A percentile compares a stretch with the other conserved stretches of the same genome.
These are phyloP conservation scores for Rhodotorula sp. DNA, from an alignment of 1,284 basidiomycete genomes.

Conservation along the genomic window DNA sequence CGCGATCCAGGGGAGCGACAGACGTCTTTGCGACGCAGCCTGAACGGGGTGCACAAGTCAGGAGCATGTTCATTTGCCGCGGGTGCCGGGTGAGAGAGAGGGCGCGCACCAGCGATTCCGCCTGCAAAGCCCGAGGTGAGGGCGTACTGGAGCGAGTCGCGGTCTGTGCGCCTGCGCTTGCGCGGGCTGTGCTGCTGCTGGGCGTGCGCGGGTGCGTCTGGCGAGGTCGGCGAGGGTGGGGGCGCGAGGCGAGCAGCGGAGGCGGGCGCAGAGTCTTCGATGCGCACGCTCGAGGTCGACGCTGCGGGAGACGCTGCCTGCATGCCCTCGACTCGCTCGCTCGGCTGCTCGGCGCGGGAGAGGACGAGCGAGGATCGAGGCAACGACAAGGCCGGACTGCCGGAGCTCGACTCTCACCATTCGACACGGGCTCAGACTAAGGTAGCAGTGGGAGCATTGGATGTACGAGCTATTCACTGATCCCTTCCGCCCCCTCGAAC, in stretches of 20 bases:
- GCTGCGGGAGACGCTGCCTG: background rate
- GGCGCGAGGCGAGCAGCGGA: background rate
- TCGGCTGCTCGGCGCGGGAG: no score
- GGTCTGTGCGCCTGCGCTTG: conserved; percentile 8
- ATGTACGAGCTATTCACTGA: no score
- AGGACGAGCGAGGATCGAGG: background rate
- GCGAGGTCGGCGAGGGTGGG: background rate
- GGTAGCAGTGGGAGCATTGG: no score
- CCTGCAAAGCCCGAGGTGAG: conserved; percentile 44
- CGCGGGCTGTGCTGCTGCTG: background rate
- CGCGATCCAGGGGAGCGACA: conserved; percentile 93
- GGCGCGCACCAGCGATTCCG: conserved; percentile 42
- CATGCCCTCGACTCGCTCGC: background rate
- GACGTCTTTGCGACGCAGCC: conserved; percentile 68
- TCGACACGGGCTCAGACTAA: no score
- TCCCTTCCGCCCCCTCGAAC: no score
- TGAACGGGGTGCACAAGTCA: background rate
- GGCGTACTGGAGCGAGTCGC: conserved; percentile 31
- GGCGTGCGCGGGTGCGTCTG: background rate
- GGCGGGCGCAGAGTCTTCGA: background rate
- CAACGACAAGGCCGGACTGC: background rate
- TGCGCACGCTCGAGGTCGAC: conserved; percentile 11
- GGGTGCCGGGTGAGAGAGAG: background rate
- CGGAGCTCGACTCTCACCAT: background rate
- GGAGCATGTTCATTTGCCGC: background rate